phyloP scores from a whole-genome alignment of 257 asterid genomes.

The Ajuga chamaepitys region DNA sequence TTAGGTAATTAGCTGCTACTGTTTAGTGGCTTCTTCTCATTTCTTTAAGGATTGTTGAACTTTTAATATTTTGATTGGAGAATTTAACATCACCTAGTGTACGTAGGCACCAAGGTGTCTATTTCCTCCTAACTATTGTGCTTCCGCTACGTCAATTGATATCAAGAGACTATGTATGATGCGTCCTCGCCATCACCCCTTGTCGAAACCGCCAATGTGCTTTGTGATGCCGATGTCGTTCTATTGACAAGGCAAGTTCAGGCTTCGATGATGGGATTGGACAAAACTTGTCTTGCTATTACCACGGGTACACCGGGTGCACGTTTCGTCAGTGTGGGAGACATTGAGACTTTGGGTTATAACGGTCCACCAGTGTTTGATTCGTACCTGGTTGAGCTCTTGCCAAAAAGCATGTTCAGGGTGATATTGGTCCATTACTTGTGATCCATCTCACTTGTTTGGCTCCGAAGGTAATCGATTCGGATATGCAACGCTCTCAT shows the following conservation, averaged over 20 bases:
- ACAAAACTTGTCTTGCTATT: neutral
- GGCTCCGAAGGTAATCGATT: rapidly evolving
- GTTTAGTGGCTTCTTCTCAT: too few species aligned
- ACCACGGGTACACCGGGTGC: neutral
- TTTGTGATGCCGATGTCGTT: neutral
- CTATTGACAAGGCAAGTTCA: neutral
- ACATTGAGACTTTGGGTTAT: neutral
- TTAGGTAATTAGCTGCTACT: too few species aligned
- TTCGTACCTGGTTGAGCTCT: rapidly evolving
- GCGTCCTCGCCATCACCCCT: neutral
- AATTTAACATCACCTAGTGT: neutral
- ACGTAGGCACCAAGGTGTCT: neutral
- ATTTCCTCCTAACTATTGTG: neutral
- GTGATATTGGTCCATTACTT: neutral
- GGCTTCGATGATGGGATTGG: neutral
- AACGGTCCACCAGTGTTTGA: neutral
- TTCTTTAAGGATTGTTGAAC: too few species aligned
- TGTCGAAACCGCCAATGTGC: neutral
- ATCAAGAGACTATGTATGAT: neutral
- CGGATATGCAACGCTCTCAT: neutral
- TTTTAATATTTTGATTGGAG: too few species aligned
- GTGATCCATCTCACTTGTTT: neutral
- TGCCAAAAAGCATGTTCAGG: neutral
- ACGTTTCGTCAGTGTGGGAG: neutral
- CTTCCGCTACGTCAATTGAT: neutral